Percentiles rank a stretch among this genome's conserved stretches.
Evolutionary conservation across 352 stramenopile species (phyloP).

Genomic region (Phytophthora melonis): DNA sequence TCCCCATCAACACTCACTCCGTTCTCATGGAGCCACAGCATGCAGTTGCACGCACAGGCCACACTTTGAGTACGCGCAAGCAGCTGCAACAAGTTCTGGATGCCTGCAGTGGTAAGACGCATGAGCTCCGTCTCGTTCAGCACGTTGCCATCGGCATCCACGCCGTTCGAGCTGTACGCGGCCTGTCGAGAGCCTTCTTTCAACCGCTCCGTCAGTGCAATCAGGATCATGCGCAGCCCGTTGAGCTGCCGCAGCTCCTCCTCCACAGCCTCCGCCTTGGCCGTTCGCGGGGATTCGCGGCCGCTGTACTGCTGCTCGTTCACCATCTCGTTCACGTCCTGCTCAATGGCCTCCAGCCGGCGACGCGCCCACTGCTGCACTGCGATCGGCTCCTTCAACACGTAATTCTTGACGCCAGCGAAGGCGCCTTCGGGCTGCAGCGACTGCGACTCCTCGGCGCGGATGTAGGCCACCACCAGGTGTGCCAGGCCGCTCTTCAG

Average conservation of each 20-base stretch:
- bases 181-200: constrained; percentile 70
- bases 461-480: constrained; percentile 78
- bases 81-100: constrained; percentile 76
- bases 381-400: constrained; percentile 83
- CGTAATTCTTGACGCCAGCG: constrained; percentile 58
- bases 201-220: constrained; percentile 73
- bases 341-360: constrained; percentile 65
- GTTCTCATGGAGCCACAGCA: constrained; percentile 76
- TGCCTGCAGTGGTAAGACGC: constrained; percentile 65
- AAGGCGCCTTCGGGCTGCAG: constrained; percentile 36
- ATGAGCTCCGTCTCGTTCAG: constrained; percentile 79
- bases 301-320: constrained; percentile 57
- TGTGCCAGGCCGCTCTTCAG: constrained; percentile 74
- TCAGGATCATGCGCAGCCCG: constrained; percentile 70
- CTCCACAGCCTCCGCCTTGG: constrained; percentile 51
- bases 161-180: constrained; percentile 37
- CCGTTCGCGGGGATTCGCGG: constrained; percentile 38
- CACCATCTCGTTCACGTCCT: constrained; percentile 59
- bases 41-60: constrained; percentile 62
- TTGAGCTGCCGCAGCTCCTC: constrained; percentile 66
- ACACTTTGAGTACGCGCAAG: constrained; percentile 71
- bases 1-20: constrained; percentile 52
- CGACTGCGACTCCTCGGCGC: constrained; percentile 42
- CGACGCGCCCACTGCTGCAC: constrained; percentile 81
- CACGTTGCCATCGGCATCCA: constrained; percentile 44